These are phyloP conservation scores for Prunus mume DNA, from an alignment of 306 rosid species.

Conservation along the genomic window DNA sequence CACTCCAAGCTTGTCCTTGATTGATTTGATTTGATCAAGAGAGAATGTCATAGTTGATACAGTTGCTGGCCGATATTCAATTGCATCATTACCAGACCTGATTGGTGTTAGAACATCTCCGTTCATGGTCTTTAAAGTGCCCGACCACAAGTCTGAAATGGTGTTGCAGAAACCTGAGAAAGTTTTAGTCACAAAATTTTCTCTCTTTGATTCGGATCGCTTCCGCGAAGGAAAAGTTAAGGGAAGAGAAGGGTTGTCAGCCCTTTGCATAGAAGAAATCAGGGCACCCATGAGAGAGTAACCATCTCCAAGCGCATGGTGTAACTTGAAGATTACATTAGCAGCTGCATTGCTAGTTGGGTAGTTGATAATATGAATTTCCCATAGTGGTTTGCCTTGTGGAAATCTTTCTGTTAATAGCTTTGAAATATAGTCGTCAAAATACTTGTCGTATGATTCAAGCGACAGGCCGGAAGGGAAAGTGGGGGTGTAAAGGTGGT, in stretches of 20 bases:
- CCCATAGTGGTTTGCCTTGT: neutral
- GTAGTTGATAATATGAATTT: slow-evolving; percentile 5
- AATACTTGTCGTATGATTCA: neutral
- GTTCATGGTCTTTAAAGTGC: slow-evolving; percentile 31
- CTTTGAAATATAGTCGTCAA: neutral
- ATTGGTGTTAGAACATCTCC: slow-evolving; percentile 58
- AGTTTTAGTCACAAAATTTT: slow-evolving; percentile 8
- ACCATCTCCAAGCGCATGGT: slow-evolving; percentile 69
- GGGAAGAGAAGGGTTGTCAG: slow-evolving; percentile 51
- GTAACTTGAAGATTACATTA: slow-evolving; percentile 40
- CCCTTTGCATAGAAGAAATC: slow-evolving; percentile 50
- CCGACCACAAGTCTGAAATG: slow-evolving; percentile 37
- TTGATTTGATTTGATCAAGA: slow-evolving; percentile 42
- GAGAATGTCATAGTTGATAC: slow-evolving; percentile 36
- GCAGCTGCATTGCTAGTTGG: slow-evolving; percentile 40
- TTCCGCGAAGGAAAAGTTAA: slow-evolving; percentile 42
- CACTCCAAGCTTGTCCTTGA: slow-evolving; percentile 43
- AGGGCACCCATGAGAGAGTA: slow-evolving; percentile 60
- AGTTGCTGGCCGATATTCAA: slow-evolving; percentile 28
- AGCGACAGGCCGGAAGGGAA: neutral
- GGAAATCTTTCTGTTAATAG: neutral
- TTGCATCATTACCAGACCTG: slow-evolving; percentile 30
- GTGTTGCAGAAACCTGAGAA: slow-evolving; percentile 32
- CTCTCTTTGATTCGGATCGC: neutral
- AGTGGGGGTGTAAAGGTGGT: neutral